Evolutionary conservation across 768 basidiomycete genomes (phyloP), one percentile per base, ranked within the genome.

Genomic region (Lentinus brumalis): DNA sequence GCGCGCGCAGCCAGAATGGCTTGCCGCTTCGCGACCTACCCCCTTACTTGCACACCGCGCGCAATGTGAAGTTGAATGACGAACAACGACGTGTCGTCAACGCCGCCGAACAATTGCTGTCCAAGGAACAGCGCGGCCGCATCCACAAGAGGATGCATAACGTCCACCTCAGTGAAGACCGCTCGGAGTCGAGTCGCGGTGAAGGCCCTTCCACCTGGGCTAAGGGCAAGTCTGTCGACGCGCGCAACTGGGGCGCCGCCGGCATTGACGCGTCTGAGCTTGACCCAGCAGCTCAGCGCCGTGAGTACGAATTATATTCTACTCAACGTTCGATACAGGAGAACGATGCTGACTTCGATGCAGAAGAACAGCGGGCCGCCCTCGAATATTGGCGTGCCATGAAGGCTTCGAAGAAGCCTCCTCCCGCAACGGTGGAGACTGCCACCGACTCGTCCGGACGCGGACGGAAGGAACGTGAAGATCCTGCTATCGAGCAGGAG

Each of bases 161-260:
- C 35, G 26, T 21, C 11, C 15, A 15, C 6, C 45, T 6, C 11
- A 16, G 31, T 15, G 6, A 26, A 1, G 26, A 5, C 0, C 32
- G 61, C 32, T 32, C 65, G 11, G 52, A 54, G 40, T 58, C 61
- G 8, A 58, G 21, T 26, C 21, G 47, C 1, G 67, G 60, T 2
- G 64, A 63, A 39, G 67, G 67, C 2, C 57, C 64, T 2, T 68
- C 67, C 3, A 46, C 50, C 11, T 26, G 15, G 39, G 5, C 12
- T 11, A 64, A 68, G 51, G 67, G 64, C 3, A 68, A 68, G 54
- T 52, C 62, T 1, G 53, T 66, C 4, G 64, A 68, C 30, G 61
- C 64, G 15, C 59, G 64, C 26, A 64, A 68, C 51, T 68, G 67
- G 67, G 67, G 67, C 42, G 58, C 54, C 2, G 59, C 44, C 15